Evolutionary conservation across 1,139 yeast species (phyloP).

Genomic region (Geotrichum aggregatum): DNA sequence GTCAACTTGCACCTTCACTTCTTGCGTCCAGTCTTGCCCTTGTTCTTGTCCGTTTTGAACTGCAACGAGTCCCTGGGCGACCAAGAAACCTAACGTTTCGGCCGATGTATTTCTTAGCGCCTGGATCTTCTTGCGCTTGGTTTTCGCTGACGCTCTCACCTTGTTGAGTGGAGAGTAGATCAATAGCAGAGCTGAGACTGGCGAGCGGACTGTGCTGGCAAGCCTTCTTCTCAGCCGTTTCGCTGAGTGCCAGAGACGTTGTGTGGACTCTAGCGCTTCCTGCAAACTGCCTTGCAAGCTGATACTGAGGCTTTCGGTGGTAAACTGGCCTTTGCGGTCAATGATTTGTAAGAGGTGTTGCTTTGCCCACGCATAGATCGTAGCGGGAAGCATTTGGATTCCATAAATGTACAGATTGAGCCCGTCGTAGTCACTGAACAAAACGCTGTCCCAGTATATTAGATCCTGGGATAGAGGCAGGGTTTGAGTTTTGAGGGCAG

Average conservation of each 20-base stretch:
- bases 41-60: background rate
- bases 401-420: slow-evolving; percentile 6
- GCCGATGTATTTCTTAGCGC: slow-evolving; percentile 24
- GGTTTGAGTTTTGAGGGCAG: slow-evolving; percentile 33
- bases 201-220: slow-evolving; percentile 9
- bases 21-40: slow-evolving; percentile 7
- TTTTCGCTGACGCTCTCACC: slow-evolving; percentile 9
- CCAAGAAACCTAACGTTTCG: slow-evolving; percentile 14
- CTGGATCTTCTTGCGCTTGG: slow-evolving; percentile 14
- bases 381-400: slow-evolving; percentile 11
- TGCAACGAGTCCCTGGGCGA: slow-evolving; percentile 5
- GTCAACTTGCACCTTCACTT: background rate
- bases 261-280: background rate
- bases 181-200: slow-evolving; percentile 12
- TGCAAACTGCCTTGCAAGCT: background rate
- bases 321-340: background rate
- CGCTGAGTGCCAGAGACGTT: background rate
- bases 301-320: background rate
- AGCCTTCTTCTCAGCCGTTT: slow-evolving; percentile 4
- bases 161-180: slow-evolving; percentile 17
- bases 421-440: slow-evolving; percentile 16
- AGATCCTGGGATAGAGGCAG: slow-evolving; percentile 36
- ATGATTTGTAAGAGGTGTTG: background rate
- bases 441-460: slow-evolving; percentile 37
- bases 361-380: background rate